A percentile compares a stretch with the other conserved stretches of the same genome.
phyloP scores from a whole-genome alignment of 108 stramenopile species.

The Pinguiococcus pyrenoidosus region DNA sequence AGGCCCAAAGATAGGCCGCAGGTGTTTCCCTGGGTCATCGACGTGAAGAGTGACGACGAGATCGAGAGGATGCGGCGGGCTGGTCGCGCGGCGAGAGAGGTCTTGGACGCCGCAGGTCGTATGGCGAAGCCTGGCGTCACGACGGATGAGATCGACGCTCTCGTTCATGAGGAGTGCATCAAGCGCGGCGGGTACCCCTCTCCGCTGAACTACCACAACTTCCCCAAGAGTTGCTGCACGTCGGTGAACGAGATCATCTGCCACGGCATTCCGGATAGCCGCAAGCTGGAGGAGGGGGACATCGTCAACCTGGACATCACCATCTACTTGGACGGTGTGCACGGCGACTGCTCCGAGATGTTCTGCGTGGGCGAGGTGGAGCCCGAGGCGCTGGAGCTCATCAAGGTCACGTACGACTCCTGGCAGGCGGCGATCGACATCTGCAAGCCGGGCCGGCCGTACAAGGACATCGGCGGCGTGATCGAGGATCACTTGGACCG shows the following conservation, averaged over 20 bases:
- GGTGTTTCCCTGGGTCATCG: not conserved
- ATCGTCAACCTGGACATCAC: conserved; percentile 93
- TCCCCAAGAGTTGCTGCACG: conserved; percentile 28
- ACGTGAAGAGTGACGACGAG: not conserved
- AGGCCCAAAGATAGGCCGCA: too few relatives aligned
- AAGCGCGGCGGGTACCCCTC: conserved; percentile 35
- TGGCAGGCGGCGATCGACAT: conserved; percentile 29
- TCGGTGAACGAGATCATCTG: conserved; percentile 62
- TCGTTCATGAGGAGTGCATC: conserved; percentile 29
- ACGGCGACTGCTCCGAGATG: conserved; percentile 96
- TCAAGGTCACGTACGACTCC: conserved; percentile 50
- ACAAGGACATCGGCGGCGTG: conserved; percentile 79
- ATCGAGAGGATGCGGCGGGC: not conserved
- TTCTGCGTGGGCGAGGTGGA: conserved; percentile 83
- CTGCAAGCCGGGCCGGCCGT: conserved; percentile 51
- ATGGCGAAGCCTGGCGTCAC: not conserved
- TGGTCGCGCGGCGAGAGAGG: conserved; percentile 2
- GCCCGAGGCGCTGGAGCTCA: conserved; percentile 47
- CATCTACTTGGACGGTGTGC: conserved; percentile 73
- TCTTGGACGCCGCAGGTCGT: conserved; percentile 5
- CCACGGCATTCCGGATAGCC: conserved; percentile 94
- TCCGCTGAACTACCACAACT: conserved; percentile 33
- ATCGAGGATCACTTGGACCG: conserved; percentile 63
- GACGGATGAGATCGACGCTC: conserved; percentile 23
- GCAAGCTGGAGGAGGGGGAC: conserved; percentile 68